Evolutionary conservation across 805 yeast genomes (phyloP), one percentile per base, ranked within the genome.

Genomic region (Saccharomycodes ludwigii): DNA sequence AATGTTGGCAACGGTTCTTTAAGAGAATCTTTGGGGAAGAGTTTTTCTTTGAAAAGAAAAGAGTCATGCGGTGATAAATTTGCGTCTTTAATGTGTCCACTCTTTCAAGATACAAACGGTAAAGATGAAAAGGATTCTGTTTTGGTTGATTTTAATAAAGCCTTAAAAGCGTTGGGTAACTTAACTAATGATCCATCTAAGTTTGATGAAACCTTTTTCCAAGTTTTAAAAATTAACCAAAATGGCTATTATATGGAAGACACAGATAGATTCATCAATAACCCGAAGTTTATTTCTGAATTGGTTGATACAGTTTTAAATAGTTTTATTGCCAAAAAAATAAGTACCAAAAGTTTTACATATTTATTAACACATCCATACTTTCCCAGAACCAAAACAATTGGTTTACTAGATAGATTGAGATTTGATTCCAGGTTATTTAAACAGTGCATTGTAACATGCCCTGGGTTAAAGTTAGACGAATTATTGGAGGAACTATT

Each of bases 281-380:
- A 76, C 46, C 61, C 66, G 17, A 58, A 53, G 18, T 72, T 81
- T 38, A 57, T 82, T 31, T 56, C 54, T 27, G 50, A 55, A 29
- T 56, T 73, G 5, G 61, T 65, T 18, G 58, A 49, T 21, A 56
- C 65, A 39, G 63, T 68, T 5, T 57, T 76, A 29, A 40, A 42
- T 15, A 43, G 35, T 13, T 50, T 43, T 16, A 30, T 34, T 14
- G 20, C 15, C 39, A 39, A 34, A 42, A 49, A 43, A 24, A 38
- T 39, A 38, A 55, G 48, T 66, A 91, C 31, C 74, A 76, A 44
- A 56, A 63, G 84, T 3, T 54, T 83, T 29, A 68, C 78, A 1
- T 86, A 82, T 47, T 62, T 86, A 21, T 62, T 88, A 39, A 80
- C 95, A 3, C 94, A 88, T 58, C 95, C 95, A 12, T 58, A 83